These are phyloP conservation scores for Sporisorium reilianum DNA, from an alignment of 1,284 basidiomycete genomes.

Conservation along the genomic window DNA sequence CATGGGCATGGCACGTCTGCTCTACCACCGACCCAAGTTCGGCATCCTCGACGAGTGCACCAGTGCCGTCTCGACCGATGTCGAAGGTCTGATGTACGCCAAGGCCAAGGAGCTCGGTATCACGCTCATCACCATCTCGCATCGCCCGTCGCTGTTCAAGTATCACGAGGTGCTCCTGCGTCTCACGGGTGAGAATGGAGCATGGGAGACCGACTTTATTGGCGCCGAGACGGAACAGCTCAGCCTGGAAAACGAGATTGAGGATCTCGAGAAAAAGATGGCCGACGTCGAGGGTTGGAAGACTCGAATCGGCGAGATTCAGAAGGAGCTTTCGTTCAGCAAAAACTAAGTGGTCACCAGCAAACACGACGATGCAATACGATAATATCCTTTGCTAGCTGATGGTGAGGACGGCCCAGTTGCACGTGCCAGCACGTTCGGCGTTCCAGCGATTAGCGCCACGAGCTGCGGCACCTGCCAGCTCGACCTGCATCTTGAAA, in stretches of 20 bases:
- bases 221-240: slow-evolving; percentile 81
- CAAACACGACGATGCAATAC: background rate
- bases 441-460: slow-evolving; percentile 43
- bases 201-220: slow-evolving; percentile 79
- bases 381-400: slow-evolving; percentile 1
- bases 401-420: slow-evolving; percentile 39
- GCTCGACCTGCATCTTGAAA: slow-evolving; percentile 29
- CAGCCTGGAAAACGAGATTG: slow-evolving; percentile 73
- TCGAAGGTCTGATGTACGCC: slow-evolving; percentile 95
- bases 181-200: slow-evolving; percentile 76
- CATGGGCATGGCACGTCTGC: slow-evolving; percentile 74
- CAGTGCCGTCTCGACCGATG: slow-evolving; percentile 94
- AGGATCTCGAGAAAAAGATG: slow-evolving; percentile 69
- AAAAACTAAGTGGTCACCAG: slow-evolving; percentile 26
- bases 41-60: slow-evolving; percentile 83
- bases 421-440: slow-evolving; percentile 27
- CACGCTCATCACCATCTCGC: slow-evolving; percentile 84
- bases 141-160: slow-evolving; percentile 73
- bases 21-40: slow-evolving; percentile 81
- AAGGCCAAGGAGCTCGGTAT: slow-evolving; percentile 91
- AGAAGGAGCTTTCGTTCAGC: slow-evolving; percentile 69
- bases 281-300: slow-evolving; percentile 70
- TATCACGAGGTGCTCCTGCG: slow-evolving; percentile 86
- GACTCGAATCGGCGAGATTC: slow-evolving; percentile 69
- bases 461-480: slow-evolving; percentile 34